These are phyloP conservation scores for Martensiomyces pterosporus DNA, from an alignment of 192 early-diverging fungal species.

Conservation along the genomic window DNA sequence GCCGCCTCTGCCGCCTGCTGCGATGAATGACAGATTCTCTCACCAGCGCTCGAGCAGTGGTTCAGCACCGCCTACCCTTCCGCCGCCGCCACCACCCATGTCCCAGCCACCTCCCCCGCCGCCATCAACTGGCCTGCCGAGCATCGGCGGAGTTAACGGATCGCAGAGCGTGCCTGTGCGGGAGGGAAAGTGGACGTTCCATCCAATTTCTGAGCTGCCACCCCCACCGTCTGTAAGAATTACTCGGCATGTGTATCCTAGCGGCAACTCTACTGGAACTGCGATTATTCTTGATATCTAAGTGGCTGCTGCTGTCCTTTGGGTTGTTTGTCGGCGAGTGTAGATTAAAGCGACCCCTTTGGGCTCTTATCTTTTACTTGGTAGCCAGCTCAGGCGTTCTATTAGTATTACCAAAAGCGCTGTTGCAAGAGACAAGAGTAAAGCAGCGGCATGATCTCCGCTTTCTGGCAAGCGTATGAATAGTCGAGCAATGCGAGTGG, in stretches of 20 bases:
- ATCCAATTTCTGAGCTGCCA: constrained; percentile 25
- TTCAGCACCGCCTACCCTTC: constrained; percentile 16
- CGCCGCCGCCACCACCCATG: constrained; percentile 38
- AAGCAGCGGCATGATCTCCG: no score
- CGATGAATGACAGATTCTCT: background rate
- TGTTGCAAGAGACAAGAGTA: no score
- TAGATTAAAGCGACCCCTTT: no score
- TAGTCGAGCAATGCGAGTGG: no score
- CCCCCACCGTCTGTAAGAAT: constrained; percentile 18
- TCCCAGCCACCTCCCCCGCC: constrained; percentile 6
- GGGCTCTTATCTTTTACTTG: no score
- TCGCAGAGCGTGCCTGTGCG: constrained; percentile 21
- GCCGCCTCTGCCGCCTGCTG: constrained; percentile 16
- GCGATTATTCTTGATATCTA: constrained; percentile 24
- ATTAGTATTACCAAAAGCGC: no score
- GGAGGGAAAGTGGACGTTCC: constrained; percentile 49
- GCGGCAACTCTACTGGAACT: constrained; percentile 35
- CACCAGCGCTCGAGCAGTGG: constrained; percentile 23
- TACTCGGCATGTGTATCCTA: constrained; percentile 31
- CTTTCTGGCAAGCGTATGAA: no score
- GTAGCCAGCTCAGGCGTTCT: no score
- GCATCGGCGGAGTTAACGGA: background rate
- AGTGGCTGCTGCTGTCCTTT: no score
- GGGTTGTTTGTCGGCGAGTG: no score
- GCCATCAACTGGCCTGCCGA: no score